Evolutionary conservation across 1,139 yeast species (phyloP).

Genomic region (Kodamaea alishanica): DNA sequence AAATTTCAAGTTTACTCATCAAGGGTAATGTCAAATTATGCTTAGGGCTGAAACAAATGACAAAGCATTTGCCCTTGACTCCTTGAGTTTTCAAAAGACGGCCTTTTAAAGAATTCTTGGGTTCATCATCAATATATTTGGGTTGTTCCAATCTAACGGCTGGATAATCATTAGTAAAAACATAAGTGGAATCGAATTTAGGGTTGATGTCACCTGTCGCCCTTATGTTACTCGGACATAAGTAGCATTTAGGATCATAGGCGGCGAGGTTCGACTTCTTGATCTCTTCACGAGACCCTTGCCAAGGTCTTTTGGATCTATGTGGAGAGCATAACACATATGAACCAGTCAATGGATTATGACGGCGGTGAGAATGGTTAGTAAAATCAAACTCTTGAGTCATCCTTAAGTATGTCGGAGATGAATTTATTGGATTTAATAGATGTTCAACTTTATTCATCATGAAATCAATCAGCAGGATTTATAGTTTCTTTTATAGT

Average conservation of each 20-base stretch:
- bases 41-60: slow-evolving; percentile 71
- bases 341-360: slow-evolving; percentile 59
- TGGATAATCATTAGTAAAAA: slow-evolving; percentile 67
- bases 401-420: slow-evolving; percentile 21
- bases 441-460: slow-evolving; percentile 19
- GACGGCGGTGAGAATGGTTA: slow-evolving; percentile 64
- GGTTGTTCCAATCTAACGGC: slow-evolving; percentile 65
- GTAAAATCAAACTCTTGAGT: slow-evolving; percentile 43
- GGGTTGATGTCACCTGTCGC: slow-evolving; percentile 67
- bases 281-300: slow-evolving; percentile 63
- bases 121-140: slow-evolving; percentile 25
- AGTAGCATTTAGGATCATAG: slow-evolving; percentile 65
- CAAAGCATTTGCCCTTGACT: slow-evolving; percentile 67
- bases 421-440: slow-evolving; percentile 22
- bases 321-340: slow-evolving; percentile 77
- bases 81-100: slow-evolving; percentile 55
- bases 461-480: neutral
- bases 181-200: slow-evolving; percentile 52
- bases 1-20: slow-evolving; percentile 47
- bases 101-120: slow-evolving; percentile 26
- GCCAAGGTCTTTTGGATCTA: slow-evolving; percentile 79
- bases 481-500: neutral
- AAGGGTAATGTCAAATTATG: slow-evolving; percentile 66
- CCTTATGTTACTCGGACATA: slow-evolving; percentile 70
- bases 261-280: slow-evolving; percentile 43